Base-by-base conservation (phyloP, 345 rosid species). In the Crucihimalaya himalaica region DNA sequence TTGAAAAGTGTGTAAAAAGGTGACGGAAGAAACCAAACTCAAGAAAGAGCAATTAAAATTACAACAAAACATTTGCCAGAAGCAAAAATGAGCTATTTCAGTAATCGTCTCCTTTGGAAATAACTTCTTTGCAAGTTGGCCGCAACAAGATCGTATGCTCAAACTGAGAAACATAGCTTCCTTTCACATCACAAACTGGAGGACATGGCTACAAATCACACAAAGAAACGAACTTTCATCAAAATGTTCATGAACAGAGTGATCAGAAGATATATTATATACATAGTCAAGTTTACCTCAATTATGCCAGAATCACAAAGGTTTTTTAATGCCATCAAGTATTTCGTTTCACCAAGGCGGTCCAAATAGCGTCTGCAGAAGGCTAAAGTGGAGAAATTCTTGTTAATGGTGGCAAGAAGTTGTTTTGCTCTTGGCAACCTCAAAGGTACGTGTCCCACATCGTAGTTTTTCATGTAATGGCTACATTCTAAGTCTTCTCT, bases 401-500 rank as follows among this genome's bases (percentile, higher is more conserved):
- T 92, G 84, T 95, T 85, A 32, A 95, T 95, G 47, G 91, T 86
- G 28, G 89, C 92, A 13, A 95, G 85, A 18, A 95, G 93, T 71
- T 90, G 99, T 81, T 92, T 95, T 20, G 97, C 97, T 84, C 98
- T 85, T 31, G 97, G 92, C 34, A 95, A 57, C 78, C 98, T 88
- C 79, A 88, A 71, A 7, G 94, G 99, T 32, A 86, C 76, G 40
- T 90, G 97, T 9, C 97, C 97, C 15, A 19, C 88, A 63, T 92
- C 97, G 51, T 84, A 92, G 63, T 81, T 83, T 80, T 92, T 92
- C 97, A 88, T 92, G 81, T 90, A 90, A 74, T 95, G 98, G 78
- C 98, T 86, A 81, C 99, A 95, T 75, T 92, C 97, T n/a, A 95
- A 80, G 83, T 95, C 98, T 73, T 90, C 97, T 74, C 97, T 83